These are phyloP conservation scores for Curvularia sp. DNA, from an alignment of 2,329 filamentous ascomycete species.

Conservation along the genomic window DNA sequence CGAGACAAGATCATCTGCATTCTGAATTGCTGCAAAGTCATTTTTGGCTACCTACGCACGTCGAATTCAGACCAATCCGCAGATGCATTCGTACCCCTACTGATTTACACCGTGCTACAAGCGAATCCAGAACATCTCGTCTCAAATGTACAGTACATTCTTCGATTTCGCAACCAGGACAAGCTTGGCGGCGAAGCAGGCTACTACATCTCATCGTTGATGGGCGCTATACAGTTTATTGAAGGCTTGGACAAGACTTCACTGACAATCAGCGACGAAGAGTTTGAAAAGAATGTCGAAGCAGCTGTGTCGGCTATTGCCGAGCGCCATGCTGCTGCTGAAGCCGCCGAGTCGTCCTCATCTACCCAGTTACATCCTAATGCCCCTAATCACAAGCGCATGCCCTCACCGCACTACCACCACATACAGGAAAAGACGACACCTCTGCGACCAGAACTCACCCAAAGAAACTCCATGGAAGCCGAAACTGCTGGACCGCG, in stretches of 20 bases:
- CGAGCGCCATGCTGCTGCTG: conserved; percentile 73
- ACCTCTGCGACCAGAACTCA: conserved; percentile 64
- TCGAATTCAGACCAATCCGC: conserved; percentile 93
- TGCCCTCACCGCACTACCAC: conserved; percentile 54
- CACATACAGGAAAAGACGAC: conserved; percentile 59
- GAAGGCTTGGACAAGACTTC: conserved; percentile 95
- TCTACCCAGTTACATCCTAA: conserved; percentile 29
- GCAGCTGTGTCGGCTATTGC: conserved; percentile 94
- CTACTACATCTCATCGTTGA: conserved; percentile 95
- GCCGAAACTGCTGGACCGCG: conserved; percentile 65
- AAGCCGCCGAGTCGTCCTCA: conserved; percentile 25
- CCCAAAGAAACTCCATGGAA: conserved; percentile 66
- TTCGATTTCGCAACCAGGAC: conserved; percentile 95
- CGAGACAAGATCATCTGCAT: conserved; percentile 98
- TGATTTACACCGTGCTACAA: conserved; percentile 95
- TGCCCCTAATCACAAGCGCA: conserved; percentile 42
- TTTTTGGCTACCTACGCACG: conserved; percentile 92
- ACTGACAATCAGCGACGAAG: conserved; percentile 89
- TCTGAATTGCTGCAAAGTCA: conserved; percentile 98
- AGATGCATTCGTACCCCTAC: conserved; percentile 86
- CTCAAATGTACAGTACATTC: conserved; percentile 97
- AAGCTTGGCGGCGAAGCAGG: conserved; percentile 97
- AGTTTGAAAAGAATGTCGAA: conserved; percentile 97
- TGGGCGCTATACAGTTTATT: conserved; percentile 95
- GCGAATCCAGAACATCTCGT: conserved; percentile 95